A percentile compares a stretch with the other conserved stretches of the same genome.
Conservation (phyloP, 495 filamentous ascomycete species). For the Zalerion maritima region DNA sequence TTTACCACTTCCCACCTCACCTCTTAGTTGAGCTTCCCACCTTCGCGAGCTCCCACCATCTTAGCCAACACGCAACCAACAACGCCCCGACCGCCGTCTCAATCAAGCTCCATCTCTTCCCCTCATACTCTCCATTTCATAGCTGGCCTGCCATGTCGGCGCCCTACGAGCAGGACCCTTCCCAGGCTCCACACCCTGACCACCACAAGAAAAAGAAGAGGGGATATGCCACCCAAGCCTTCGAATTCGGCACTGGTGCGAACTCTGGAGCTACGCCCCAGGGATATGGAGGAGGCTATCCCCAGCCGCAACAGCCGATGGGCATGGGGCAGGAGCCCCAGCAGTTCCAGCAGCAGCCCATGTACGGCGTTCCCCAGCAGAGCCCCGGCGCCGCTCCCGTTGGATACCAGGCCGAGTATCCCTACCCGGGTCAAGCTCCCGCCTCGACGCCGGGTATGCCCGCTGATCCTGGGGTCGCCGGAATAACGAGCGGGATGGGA, state of each 20-base stretch:
- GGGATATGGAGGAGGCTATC: conserved; percentile 38
- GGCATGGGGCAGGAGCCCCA: conserved; percentile 30
- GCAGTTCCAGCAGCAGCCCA: too few species aligned
- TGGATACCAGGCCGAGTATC: conserved; percentile 51
- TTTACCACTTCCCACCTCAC: too few species aligned
- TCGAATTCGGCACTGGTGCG: conserved; percentile 79
- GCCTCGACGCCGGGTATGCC: conserved; percentile 21
- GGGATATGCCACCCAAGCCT: conserved; percentile 85
- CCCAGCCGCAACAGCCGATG: conserved; percentile 44
- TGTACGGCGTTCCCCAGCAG: conserved; percentile 34
- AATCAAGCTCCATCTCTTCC: too few species aligned
- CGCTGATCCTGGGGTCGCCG: conserved; percentile 44
- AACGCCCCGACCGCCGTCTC: too few species aligned
- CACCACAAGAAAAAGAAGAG: conserved; percentile 67
- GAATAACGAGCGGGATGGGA: conserved; percentile 70
- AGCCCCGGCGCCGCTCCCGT: conserved; percentile 25
- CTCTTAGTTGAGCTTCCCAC: too few species aligned
- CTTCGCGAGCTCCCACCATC: too few species aligned
- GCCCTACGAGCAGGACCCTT: too few species aligned
- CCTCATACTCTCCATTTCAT: conserved; percentile 5
- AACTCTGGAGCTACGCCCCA: conserved; percentile 53
- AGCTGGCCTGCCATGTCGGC: too few species aligned
- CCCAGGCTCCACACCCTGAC: conserved; percentile 34
- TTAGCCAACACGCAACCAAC: too few species aligned
- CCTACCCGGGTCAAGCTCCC: conserved; percentile 39